Base-by-base conservation (phyloP, 1,284 basidiomycete genomes). In the Ceratobasidium sp. region DNA sequence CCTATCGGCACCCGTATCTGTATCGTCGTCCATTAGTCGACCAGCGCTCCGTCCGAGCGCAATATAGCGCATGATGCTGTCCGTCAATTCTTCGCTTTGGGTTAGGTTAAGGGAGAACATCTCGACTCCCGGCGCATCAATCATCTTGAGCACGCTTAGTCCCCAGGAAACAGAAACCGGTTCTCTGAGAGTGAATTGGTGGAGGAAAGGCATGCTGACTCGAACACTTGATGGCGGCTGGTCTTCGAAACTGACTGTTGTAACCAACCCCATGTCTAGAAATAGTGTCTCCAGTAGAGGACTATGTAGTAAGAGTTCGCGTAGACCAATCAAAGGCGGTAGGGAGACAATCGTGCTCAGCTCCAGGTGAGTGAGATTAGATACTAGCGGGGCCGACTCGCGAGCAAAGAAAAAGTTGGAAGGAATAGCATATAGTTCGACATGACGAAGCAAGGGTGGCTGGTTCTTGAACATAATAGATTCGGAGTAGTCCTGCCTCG, bases 121-220 rank as follows among this genome's bases (percentile, higher is more conserved):
- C 47, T 66, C 47, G 14, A 66, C 30, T 26, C 32, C 47, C 11
- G 63, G 63, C 13, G 63, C 63, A 26, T 66, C 63, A 21, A 66
- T 52, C 63, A 66, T 66, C 28, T 50, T 21, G 7, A 66, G 30
- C 7, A 66, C 49, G 49, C 21, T 30, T 21, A 66, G 43, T 21
- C 46, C 63, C 63, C 63, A 66, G 7, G 28, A 26, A 6, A 35
- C 47, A 1, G 41, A 47, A 11, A 38, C 35, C 16, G 47, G 47
- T 32, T 66, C 47, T 18, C 52, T 28, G n/a, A 52, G 49, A n/a
- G 49, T 32, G 32, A 66, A 66, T 38, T 21, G 63, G 21, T 47
- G 46, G 32, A 66, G 49, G 7, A 3, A 14, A 18, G 28, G 46
- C 49, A 66, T n/a, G 18, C 30, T 1, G 43, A 66, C 63, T 21